Conservation (phyloP, 345 rosid genomes). For the Mallotus nudiflorus region DNA sequence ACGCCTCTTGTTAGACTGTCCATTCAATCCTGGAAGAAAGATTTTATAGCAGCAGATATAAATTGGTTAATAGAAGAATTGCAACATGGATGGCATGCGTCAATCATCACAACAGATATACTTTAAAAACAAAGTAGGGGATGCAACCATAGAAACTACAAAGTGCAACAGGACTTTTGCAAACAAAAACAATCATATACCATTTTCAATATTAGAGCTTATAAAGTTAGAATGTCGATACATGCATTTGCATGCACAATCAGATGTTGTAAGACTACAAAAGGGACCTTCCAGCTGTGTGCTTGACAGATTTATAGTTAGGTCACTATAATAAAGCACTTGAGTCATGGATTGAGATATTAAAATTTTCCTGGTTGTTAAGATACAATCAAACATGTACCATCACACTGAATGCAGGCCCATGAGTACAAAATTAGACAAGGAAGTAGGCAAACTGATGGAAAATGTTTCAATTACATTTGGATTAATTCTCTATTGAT, state of each 20-base stretch:
- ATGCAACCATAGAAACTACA: neutral
- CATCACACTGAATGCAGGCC: neutral
- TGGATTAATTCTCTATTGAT: no score
- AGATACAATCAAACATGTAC: neutral
- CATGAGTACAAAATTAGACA: neutral
- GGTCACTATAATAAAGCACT: neutral
- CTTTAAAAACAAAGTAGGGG: neutral
- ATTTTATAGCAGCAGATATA: neutral
- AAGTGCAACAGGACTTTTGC: neutral
- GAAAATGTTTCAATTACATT: neutral
- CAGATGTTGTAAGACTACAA: neutral
- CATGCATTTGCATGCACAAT: neutral
- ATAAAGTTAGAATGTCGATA: neutral
- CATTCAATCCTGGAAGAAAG: conserved; percentile 59
- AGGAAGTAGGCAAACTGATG: neutral
- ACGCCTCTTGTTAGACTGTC: conserved; percentile 76
- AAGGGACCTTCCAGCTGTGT: neutral
- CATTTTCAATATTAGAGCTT: neutral
- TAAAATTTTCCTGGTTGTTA: neutral
- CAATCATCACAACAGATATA: no score
- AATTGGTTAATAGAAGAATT: neutral
- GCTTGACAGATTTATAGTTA: neutral
- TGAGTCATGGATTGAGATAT: neutral
- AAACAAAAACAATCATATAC: neutral
- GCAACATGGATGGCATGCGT: neutral